phyloP scores from a whole-genome alignment of 2,329 filamentous ascomycete genomes.

The Aspergillus brunneoviolaceus region DNA sequence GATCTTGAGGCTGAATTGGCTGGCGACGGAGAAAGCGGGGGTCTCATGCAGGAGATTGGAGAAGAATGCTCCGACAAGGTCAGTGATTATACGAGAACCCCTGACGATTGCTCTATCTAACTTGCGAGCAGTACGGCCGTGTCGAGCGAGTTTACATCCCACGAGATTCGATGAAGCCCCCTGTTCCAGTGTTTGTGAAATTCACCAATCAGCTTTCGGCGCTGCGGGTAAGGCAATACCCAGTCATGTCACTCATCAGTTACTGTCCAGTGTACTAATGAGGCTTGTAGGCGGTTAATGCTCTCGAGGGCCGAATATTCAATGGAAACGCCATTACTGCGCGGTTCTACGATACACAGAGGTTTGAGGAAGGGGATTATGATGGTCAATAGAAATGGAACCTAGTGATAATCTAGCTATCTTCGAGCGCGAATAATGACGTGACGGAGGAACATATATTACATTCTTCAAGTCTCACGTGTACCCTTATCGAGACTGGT shows the following conservation, averaged over 20 bases:
- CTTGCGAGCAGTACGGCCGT: slow-evolving; percentile 66
- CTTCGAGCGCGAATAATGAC: not conserved
- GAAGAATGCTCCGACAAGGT: slow-evolving; percentile 86
- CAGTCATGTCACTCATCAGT: not conserved
- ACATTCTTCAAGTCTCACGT: not conserved
- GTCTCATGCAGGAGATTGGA: slow-evolving; percentile 88
- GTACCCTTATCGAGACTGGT: not conserved
- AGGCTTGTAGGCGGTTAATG: slow-evolving; percentile 72
- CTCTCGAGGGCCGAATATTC: slow-evolving; percentile 82
- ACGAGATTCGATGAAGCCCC: slow-evolving; percentile 52
- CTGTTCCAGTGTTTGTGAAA: slow-evolving; percentile 79
- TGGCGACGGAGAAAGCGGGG: slow-evolving; percentile 52
- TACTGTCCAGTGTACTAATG: not conserved
- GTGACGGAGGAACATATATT: not conserved
- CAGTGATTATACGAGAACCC: slow-evolving; percentile 15
- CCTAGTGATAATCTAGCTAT: not conserved
- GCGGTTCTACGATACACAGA: slow-evolving; percentile 76
- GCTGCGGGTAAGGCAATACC: slow-evolving; percentile 63
- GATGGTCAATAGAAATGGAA: slow-evolving; percentile 28
- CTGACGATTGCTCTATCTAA: slow-evolving; percentile 3
- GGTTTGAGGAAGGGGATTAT: slow-evolving; percentile 70
- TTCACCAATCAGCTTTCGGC: slow-evolving; percentile 85
- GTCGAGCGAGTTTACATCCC: slow-evolving; percentile 79
- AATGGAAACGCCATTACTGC: slow-evolving; percentile 83
- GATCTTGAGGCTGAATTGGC: slow-evolving; percentile 77